These are phyloP conservation scores for Hemisphaericaspora nanyangensis DNA, from an alignment of 805 yeast species.

Conservation along the genomic window DNA sequence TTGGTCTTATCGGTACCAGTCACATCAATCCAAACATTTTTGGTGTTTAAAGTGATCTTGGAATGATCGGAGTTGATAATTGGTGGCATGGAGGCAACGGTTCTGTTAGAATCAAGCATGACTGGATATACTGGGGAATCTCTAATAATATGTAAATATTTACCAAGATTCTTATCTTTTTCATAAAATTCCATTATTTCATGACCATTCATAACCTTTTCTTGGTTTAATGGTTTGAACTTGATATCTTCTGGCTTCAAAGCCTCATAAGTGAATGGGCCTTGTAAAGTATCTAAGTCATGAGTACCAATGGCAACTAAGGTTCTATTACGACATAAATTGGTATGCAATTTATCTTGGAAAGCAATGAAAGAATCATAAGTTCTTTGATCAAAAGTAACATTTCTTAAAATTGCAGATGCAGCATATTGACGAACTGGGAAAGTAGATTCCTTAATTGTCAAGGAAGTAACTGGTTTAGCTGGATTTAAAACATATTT, in stretches of 20 bases:
- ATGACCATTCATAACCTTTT: conserved; percentile 64
- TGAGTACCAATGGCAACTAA: conserved; percentile 99
- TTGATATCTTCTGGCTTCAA: conserved; percentile 70
- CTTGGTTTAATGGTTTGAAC: conserved; percentile 74
- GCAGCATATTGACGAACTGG: conserved; percentile 89
- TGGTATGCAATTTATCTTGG: conserved; percentile 94
- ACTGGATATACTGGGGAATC: conserved; percentile 90
- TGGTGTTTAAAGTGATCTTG: conserved; percentile 81
- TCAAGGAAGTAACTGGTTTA: conserved; percentile 58
- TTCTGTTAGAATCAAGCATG: conserved; percentile 69
- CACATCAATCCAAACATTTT: conserved; percentile 84
- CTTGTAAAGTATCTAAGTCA: conserved; percentile 74
- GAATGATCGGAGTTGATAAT: conserved; percentile 90
- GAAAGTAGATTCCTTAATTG: conserved; percentile 71
- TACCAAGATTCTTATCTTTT: conserved; percentile 84
- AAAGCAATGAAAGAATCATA: conserved; percentile 93
- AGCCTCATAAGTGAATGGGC: conserved; percentile 88
- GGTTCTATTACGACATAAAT: conserved; percentile 94
- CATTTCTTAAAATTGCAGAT: conserved; percentile 85
- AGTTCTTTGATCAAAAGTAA: conserved; percentile 75
- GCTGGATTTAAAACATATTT: conserved; percentile 58
- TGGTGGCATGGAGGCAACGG: conserved; percentile 93
- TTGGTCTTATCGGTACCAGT: conserved; percentile 96
- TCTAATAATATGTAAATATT: conserved; percentile 81
- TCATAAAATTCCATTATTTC: conserved; percentile 87